phyloP scores from a whole-genome alignment of 495 filamentous ascomycete genomes.

The Corynascus novoguineensis region DNA sequence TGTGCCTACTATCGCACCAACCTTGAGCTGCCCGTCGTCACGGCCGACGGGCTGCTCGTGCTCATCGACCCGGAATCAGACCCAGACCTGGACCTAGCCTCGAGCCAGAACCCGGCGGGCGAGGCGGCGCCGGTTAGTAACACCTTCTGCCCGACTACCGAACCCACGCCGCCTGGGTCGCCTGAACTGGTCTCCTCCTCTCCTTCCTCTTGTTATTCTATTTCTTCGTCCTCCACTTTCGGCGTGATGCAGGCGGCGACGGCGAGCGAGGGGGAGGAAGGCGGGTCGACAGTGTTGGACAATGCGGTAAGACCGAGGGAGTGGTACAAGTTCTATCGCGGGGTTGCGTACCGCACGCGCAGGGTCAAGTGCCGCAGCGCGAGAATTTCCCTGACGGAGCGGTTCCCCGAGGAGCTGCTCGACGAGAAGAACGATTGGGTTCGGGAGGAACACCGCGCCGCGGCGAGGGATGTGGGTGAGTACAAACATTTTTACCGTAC shows the following conservation, averaged over 20 bases:
- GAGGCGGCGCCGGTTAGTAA: constrained; percentile 9
- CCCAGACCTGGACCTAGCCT: too few species aligned
- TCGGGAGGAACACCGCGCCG: constrained; percentile 20
- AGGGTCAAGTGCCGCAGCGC: constrained; percentile 9
- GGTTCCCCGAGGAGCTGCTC: constrained; percentile 39
- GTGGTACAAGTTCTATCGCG: constrained; percentile 21
- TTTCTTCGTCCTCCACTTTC: too few species aligned
- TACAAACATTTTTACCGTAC: too few species aligned
- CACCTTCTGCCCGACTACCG: too few species aligned
- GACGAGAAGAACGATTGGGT: constrained; percentile 35
- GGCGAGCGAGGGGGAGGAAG: background rate
- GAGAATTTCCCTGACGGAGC: constrained; percentile 21
- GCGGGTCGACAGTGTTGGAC: background rate
- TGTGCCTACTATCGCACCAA: constrained; percentile 40
- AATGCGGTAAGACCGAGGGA: background rate
- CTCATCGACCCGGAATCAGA: constrained; percentile 13
- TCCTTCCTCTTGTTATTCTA: background rate
- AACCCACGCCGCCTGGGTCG: background rate
- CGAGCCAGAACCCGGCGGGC: too few species aligned
- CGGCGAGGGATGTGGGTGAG: constrained; percentile 34
- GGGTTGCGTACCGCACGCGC: constrained; percentile 7
- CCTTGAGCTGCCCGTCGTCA: constrained; percentile 2
- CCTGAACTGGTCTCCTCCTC: background rate
- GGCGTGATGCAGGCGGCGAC: too few species aligned
- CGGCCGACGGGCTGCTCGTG: constrained; percentile 23